These are phyloP conservation scores for Trametes elegans DNA, from an alignment of 768 basidiomycete genomes.

Conservation along the genomic window DNA sequence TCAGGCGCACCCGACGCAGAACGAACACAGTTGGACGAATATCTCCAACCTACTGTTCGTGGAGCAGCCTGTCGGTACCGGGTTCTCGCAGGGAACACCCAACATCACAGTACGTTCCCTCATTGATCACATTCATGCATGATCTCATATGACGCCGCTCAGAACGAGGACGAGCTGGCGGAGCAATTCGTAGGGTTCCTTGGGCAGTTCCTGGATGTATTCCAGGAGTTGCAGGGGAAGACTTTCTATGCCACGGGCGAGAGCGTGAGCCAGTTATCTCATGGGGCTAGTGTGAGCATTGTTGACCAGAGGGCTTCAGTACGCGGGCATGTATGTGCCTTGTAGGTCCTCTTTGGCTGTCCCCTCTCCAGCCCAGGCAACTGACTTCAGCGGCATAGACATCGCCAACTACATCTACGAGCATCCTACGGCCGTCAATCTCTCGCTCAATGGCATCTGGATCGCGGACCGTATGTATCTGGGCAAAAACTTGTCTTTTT, in stretches of 20 bases:
- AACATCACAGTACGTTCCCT: constrained; percentile 40
- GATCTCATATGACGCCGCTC: background rate
- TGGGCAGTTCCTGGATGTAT: constrained; percentile 74
- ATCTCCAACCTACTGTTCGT: constrained; percentile 72
- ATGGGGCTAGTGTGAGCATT: background rate
- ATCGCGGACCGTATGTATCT: constrained; percentile 63
- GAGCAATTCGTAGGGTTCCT: constrained; percentile 59
- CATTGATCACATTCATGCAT: background rate
- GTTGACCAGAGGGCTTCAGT: constrained; percentile 37
- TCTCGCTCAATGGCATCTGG: constrained; percentile 70
- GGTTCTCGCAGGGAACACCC: constrained; percentile 69
- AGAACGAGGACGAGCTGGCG: constrained; percentile 57
- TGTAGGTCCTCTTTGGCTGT: constrained; percentile 37
- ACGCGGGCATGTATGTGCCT: constrained; percentile 69
- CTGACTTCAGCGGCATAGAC: constrained; percentile 38
- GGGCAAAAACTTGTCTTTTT: too few relatives aligned
- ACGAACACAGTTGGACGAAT: constrained; percentile 78
- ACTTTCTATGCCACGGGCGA: constrained; percentile 71
- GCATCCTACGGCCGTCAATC: constrained; percentile 48
- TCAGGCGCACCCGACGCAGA: constrained; percentile 59
- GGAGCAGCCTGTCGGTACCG: constrained; percentile 80
- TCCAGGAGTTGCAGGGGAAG: constrained; percentile 69
- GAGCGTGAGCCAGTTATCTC: constrained; percentile 50
- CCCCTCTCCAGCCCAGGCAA: background rate
- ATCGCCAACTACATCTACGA: constrained; percentile 74